These are phyloP conservation scores for Endothia cerciana DNA, from an alignment of 2,329 filamentous ascomycete species.

Conservation along the genomic window DNA sequence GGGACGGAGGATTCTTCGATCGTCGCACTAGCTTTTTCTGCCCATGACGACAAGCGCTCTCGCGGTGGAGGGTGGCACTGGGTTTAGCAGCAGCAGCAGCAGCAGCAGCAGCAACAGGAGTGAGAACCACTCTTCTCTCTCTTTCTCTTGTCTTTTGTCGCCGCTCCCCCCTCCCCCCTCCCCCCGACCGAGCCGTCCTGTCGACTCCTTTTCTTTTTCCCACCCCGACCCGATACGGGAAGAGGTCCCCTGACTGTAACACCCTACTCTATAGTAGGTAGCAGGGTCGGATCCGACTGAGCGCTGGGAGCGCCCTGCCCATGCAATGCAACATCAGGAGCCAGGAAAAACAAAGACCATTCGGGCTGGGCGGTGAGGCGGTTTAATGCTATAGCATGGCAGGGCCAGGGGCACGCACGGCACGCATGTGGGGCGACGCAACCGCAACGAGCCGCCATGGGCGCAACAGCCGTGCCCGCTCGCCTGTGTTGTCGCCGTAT, in stretches of 20 bases:
- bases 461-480: too few relatives aligned
- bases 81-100: neutral
- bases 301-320: neutral
- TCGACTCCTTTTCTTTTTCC: too few relatives aligned
- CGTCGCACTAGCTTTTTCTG: neutral
- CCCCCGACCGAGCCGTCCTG: neutral
- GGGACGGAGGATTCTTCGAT: neutral
- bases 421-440: too few relatives aligned
- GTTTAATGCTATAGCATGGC: neutral
- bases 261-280: too few relatives aligned
- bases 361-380: constrained; percentile 1
- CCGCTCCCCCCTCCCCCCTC: neutral
- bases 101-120: neutral
- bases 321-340: neutral
- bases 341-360: neutral
- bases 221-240: neutral
- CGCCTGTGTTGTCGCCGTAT: too few relatives aligned
- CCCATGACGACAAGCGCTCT: neutral
- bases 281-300: neutral
- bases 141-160: neutral
- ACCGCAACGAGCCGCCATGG: too few relatives aligned
- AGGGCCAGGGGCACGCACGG: neutral
- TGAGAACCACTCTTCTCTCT: neutral
- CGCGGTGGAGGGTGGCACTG: neutral
- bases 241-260: too few relatives aligned